Evolutionary conservation across 1,284 basidiomycete species (phyloP), one percentile per base, ranked within the genome.

Genomic region (Apiotrichum gracile): DNA sequence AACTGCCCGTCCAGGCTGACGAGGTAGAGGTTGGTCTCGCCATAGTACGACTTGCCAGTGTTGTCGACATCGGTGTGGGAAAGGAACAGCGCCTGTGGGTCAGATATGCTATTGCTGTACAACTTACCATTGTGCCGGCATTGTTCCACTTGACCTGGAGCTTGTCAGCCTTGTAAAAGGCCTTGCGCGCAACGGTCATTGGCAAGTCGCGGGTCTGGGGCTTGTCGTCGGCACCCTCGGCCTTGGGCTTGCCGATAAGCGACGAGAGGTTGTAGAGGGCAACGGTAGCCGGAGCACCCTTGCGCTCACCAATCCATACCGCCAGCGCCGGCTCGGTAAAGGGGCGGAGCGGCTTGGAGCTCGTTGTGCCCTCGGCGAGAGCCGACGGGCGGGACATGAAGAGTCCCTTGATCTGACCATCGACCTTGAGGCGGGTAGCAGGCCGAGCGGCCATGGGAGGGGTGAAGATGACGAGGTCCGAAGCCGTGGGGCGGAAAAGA

Each of bases 51-150:
- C 81, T 91, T 97, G 76, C 94, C 94, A 31, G 90, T 88, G 73
- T 90, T 89, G 74, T 98, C 94, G 54, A 97, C 92, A 64, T 98
- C 96, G 8, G 91, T 94, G 64, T 93, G 89, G 0, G 94, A 94
- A 42, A 97, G 77, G 60, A 97, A 82, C 52, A 98, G 79, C 5
- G 88, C 86, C 69, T 91, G 84, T 29, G 19, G n/a, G 51, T 54
- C 31, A 58, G 54, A 85, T 87, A 26, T 9, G 17, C 14, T 24
- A 16, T 19, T 17, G 26, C 17, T n/a, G 7, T 7, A 21, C 24
- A 4, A 62, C 72, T 57, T 47, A 78, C 73, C 58, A 76, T 78
- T 5, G 79, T 79, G 24, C 94, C 94, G 25, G 92, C 83, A 17
- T 83, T 83, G 75, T 97, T 97, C 94, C 94, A 97, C 77, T 97